These are phyloP conservation scores for Ustilago shanxiensis DNA, from an alignment of 1,284 basidiomycete species.

Conservation along the genomic window DNA sequence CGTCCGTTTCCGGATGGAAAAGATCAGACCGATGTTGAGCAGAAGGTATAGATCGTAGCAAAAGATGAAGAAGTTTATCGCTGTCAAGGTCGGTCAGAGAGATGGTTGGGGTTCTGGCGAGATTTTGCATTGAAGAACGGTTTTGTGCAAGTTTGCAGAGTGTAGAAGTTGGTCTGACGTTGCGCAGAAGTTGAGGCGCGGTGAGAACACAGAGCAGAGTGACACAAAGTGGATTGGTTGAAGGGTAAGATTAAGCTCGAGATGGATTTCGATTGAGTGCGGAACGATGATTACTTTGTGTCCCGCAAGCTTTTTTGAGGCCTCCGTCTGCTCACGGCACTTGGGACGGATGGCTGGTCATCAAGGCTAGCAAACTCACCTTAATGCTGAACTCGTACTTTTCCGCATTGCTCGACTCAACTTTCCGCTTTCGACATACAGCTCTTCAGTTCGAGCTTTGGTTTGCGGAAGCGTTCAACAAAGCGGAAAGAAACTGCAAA, in stretches of 20 bases:
- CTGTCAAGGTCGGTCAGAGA: slow-evolving; percentile 7
- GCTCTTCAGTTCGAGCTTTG: neutral
- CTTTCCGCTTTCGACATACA: neutral
- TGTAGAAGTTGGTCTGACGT: neutral
- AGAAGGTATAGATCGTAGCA: slow-evolving; percentile 25
- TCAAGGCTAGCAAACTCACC: too few relatives aligned
- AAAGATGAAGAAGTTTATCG: slow-evolving; percentile 11
- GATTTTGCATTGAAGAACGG: slow-evolving; percentile 1
- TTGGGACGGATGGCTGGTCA: too few relatives aligned
- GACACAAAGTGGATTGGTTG: neutral
- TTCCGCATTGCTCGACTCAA: too few relatives aligned
- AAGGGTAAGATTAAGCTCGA: neutral
- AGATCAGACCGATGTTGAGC: slow-evolving; percentile 12
- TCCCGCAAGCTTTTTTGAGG: neutral
- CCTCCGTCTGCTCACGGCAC: neutral
- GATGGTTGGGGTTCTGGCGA: neutral
- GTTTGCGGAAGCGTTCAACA: neutral
- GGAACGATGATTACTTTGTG: neutral
- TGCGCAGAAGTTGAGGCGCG: neutral
- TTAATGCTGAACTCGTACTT: too few relatives aligned
- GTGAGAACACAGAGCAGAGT: neutral
- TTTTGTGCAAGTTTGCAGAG: neutral
- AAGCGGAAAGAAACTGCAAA: neutral
- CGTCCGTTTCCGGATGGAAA: neutral
- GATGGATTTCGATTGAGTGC: neutral